phyloP scores from a whole-genome alignment of 2,329 filamentous ascomycete genomes.

The Exophiala sp. region DNA sequence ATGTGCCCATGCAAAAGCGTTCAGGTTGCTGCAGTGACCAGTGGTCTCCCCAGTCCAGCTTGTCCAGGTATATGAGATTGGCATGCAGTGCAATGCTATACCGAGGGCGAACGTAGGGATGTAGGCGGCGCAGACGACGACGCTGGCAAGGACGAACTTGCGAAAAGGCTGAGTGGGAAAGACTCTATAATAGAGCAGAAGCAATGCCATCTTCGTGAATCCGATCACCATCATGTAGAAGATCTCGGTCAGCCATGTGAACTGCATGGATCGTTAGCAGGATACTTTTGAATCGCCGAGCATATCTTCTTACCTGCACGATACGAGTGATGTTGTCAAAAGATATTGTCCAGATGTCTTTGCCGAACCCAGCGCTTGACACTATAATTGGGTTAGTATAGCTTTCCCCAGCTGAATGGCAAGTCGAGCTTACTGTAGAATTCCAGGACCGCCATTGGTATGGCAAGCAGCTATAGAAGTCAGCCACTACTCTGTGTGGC shows the following conservation, averaged over 20 bases:
- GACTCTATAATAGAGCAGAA: slow-evolving; percentile 56
- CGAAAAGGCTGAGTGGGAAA: slow-evolving; percentile 45
- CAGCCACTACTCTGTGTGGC: neutral
- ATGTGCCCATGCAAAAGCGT: slow-evolving; percentile 50
- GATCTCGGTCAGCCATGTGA: slow-evolving; percentile 32
- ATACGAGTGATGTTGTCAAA: slow-evolving; percentile 40
- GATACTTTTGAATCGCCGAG: neutral
- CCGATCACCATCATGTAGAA: slow-evolving; percentile 49
- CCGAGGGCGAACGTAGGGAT: slow-evolving; percentile 44
- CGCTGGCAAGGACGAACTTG: slow-evolving; percentile 42
- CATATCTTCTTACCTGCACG: neutral
- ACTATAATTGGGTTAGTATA: slow-evolving; percentile 3
- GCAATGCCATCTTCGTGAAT: slow-evolving; percentile 50
- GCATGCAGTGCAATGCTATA: slow-evolving; percentile 51
- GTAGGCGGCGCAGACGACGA: slow-evolving; percentile 40
- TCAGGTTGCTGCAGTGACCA: slow-evolving; percentile 51
- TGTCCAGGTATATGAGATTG: slow-evolving; percentile 45
- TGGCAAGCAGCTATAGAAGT: slow-evolving; percentile 9
- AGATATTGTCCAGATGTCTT: slow-evolving; percentile 45
- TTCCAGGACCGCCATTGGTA: slow-evolving; percentile 16
- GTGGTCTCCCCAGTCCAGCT: slow-evolving; percentile 48
- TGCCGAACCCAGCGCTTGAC: slow-evolving; percentile 36
- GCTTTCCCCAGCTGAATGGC: too few relatives aligned
- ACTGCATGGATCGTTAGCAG: slow-evolving; percentile 1
- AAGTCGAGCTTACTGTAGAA: slow-evolving; percentile 13